Conservation (phyloP, 176 grass and related monocot species). For the Pharus latifolius region DNA sequence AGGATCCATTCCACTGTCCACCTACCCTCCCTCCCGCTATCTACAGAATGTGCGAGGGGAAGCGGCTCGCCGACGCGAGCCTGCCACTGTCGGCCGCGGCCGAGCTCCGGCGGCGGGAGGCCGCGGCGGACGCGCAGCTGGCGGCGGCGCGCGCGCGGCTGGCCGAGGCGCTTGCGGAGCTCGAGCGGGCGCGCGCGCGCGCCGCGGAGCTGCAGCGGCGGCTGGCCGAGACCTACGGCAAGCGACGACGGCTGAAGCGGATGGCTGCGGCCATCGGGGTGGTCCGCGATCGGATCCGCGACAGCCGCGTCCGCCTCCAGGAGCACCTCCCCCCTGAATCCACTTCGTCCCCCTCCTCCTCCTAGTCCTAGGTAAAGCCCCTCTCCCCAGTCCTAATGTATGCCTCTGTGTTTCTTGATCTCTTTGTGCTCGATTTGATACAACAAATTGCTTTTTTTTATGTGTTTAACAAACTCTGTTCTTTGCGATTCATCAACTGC, state of each 20-base stretch:
- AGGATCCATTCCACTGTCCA: no score
- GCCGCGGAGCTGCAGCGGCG: constrained; percentile 45
- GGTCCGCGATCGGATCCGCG: constrained; percentile 31
- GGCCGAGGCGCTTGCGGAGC: constrained; percentile 42
- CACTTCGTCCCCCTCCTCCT: background rate
- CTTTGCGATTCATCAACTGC: background rate
- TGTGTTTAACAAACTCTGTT: background rate
- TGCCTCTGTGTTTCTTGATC: background rate
- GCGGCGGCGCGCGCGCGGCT: constrained; percentile 40
- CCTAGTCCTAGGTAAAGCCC: background rate
- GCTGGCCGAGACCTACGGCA: constrained; percentile 40
- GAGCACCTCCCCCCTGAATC: background rate
- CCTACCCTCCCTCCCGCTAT: no score
- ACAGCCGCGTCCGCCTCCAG: constrained; percentile 11
- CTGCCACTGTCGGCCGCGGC: constrained; percentile 13
- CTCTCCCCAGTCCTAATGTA: no score
- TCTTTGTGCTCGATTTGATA: background rate
- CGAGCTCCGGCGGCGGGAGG: constrained; percentile 23
- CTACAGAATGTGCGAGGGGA: constrained; percentile 52
- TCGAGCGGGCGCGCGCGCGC: constrained; percentile 36
- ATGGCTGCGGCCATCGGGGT: constrained; percentile 4
- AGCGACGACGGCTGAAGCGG: constrained; percentile 32
- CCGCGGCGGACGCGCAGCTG: constrained; percentile 35
- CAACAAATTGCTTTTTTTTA: no score
- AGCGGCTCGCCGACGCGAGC: background rate